phyloP scores from a whole-genome alignment of 257 asterid species.

The Capsicum rhomboideum region DNA sequence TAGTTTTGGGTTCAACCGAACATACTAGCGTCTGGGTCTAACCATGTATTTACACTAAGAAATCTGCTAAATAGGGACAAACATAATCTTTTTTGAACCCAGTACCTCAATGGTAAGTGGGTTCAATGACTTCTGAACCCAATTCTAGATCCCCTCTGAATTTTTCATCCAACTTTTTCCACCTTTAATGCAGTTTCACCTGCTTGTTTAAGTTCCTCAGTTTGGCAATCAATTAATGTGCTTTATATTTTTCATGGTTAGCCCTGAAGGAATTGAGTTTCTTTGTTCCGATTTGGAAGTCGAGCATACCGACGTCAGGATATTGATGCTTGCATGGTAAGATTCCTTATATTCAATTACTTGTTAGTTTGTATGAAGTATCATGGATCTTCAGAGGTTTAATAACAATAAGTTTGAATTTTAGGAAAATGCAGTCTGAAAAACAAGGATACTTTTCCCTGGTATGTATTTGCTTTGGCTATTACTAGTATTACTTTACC shows the following conservation, averaged over 20 bases:
- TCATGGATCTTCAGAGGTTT: slow-evolving; percentile 9
- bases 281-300: slow-evolving; percentile 80
- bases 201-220: not conserved
- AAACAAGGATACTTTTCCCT: slow-evolving; percentile 77
- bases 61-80: not conserved
- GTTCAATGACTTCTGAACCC: not conserved
- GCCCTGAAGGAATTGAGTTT: slow-evolving; percentile 79
- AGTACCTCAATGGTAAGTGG: not conserved
- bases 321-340: slow-evolving; percentile 91
- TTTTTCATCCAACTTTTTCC: not conserved
- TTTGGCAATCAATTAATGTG: not conserved
- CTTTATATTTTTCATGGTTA: slow-evolving; percentile 19
- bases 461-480: slow-evolving; percentile 30
- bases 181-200: not conserved
- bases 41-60: not conserved
- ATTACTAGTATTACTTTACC: not conserved
- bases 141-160: not conserved
- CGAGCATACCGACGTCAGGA: slow-evolving; percentile 67
- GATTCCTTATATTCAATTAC: not conserved
- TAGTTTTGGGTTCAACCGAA: not conserved
- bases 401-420: slow-evolving; percentile 5
- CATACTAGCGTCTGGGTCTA: not conserved
- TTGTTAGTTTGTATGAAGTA: not conserved
- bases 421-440: slow-evolving; percentile 90
- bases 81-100: not conserved